Base-by-base conservation (phyloP, 2,329 filamentous ascomycete species). In the Colletotrichum abscissum region DNA sequence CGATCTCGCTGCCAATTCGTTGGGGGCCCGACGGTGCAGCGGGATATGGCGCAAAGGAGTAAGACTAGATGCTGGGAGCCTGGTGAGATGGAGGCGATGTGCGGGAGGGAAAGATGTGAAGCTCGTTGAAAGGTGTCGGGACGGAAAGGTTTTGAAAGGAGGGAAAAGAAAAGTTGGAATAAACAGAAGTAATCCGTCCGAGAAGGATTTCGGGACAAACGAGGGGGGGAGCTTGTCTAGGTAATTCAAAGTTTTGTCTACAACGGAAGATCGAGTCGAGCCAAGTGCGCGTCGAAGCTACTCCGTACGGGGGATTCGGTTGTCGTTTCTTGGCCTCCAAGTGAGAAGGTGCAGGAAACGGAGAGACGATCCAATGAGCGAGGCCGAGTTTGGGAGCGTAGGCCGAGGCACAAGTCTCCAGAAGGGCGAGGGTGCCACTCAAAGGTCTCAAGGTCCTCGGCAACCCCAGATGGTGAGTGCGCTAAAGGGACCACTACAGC, bases 381-480 rank as follows among this genome's bases (percentile, higher is more conserved):
- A 71, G 35, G 67, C 60, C 67, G 56, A 56, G 70, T 65, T 70
- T 55, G 46, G 63, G 71, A 71, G 60, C 42, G 24, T 73, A 69
- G 69, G 65, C 72, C 72, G 72, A 74, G 72, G 72, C 69, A 69
- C 72, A 72, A 60, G 69, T 55, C 35, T 9, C 28, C 49, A 70
- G 26, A 62, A 26, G 35, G 59, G 33, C 60, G 60, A 73, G 56
- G 70, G 67, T 57, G 49, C 63, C 60, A 54, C 38, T 67, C 65
- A 57, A 71, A 26, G 69, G 49, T 69, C 72, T 74, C 65, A 66
- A 71, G 35, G 69, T 57, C 72, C 72, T 74, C 72, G 72, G 72
- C 24, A 69, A 74, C 72, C 72, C 72, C 68, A 72, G 72, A 72
- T 52, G 26, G 46, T 24, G 33, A 54, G 59, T 60, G 55, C 60